phyloP scores from a whole-genome alignment of 2,329 filamentous ascomycete genomes.

The Arthrobotrys iridis region DNA sequence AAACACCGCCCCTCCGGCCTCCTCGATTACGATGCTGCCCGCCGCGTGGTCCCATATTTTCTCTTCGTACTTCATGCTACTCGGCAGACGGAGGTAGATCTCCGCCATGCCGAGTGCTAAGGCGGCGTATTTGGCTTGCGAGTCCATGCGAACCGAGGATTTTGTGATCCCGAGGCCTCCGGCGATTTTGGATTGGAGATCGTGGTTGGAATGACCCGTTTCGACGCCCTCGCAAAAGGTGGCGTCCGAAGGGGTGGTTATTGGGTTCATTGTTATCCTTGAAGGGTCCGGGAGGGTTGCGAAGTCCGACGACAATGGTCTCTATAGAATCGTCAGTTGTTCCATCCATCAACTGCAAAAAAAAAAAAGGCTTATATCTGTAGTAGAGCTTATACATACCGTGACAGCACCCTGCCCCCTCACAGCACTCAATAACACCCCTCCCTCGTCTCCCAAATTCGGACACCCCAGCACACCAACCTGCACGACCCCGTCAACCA shows the following conservation, averaged over 20 bases:
- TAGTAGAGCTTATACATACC: slow-evolving; percentile 45
- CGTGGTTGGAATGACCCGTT: slow-evolving; percentile 88
- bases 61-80: slow-evolving; percentile 84
- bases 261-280: slow-evolving; percentile 75
- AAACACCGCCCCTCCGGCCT: slow-evolving; percentile 90
- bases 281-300: slow-evolving; percentile 70
- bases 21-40: slow-evolving; percentile 90
- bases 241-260: slow-evolving; percentile 78
- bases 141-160: slow-evolving; percentile 94
- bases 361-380: not conserved
- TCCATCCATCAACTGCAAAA: not conserved
- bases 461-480: slow-evolving; percentile 95
- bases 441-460: slow-evolving; percentile 82
- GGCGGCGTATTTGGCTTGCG: slow-evolving; percentile 95
- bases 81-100: slow-evolving; percentile 89
- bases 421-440: slow-evolving; percentile 88
- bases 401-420: slow-evolving; percentile 79
- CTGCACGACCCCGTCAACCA: slow-evolving; percentile 92
- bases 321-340: slow-evolving; percentile 60
- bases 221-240: slow-evolving; percentile 98
- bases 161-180: slow-evolving; percentile 84
- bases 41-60: slow-evolving; percentile 99
- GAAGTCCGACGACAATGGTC: slow-evolving; percentile 70
- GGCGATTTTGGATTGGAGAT: slow-evolving; percentile 86
- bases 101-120: slow-evolving; percentile 94